Evolutionary conservation across 306 rosid genomes (phyloP), one percentile per base, ranked within the genome.

Genomic region (Canavalia gladiata): DNA sequence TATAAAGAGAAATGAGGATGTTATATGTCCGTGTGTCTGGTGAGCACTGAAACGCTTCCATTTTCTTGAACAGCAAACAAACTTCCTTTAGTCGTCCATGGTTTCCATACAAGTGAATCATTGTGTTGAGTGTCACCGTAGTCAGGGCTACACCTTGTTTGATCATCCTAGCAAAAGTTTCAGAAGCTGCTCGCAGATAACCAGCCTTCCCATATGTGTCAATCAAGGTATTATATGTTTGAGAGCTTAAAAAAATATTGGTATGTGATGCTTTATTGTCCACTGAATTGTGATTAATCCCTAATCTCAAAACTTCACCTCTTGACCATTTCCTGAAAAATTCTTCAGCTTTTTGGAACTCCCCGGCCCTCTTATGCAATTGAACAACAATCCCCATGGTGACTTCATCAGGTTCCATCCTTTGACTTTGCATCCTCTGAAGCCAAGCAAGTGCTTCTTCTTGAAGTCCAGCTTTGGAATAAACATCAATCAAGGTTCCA

Each of bases 401-500:
- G 64, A 89, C 89, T 86, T 91, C 95, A 79, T 94, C 97, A 1
- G 98, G 97, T 72, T 89, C 90, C 90, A 94, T 90, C 39, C 94
- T 92, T 35, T 87, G 82, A 58, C 84, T 82, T 45, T 29, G 87
- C 98, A 94, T 94, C 83, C 69, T 86, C 5, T 80, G 87, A 66
- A 94, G 92, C 97, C 98, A 94, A 73, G 67, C 46, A 41, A 91
- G 92, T 3, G 98, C 94, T 82, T 91, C 88, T 52, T 90, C 85
- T 70, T 55, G 87, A 12, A 75, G 87, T 45, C 97, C 97, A 41
- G 90, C 94, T 84, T 94, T 94, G 62, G 95, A 45, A 33, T 90
- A 94, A 74, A 78, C 92, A 89, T 94, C 92, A 81, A 94, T 94
- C 88, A 94, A 69, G 13, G 97, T 94, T 77, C 98, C 98, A 62